Evolutionary conservation across 768 basidiomycete species (phyloP).

Genomic region (Mycena indigotica): DNA sequence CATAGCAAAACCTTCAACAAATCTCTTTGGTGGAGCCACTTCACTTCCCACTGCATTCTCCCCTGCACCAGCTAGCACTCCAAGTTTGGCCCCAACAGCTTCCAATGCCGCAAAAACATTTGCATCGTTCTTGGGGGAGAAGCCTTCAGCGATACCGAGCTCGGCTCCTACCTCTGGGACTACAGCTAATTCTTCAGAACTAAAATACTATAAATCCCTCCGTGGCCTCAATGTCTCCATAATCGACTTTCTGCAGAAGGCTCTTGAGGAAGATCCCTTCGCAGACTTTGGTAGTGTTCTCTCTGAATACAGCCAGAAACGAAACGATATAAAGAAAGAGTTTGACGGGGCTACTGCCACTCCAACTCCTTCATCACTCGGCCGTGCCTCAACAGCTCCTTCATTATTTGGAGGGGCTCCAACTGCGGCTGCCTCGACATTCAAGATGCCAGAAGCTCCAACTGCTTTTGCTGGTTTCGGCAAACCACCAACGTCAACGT

Average conservation of each 20-base stretch:
- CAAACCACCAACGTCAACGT: constrained; percentile 2
- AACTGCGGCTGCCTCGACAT: constrained; percentile 1
- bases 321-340: constrained; percentile 57
- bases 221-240: constrained; percentile 75
- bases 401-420: constrained; percentile 17
- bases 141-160: not conserved
- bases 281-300: constrained; percentile 58
- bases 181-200: constrained; percentile 26
- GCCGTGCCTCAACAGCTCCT: constrained; percentile 13
- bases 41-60: constrained; percentile 20
- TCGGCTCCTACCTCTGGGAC: constrained; percentile 6
- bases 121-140: constrained; percentile 43
- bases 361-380: constrained; percentile 6
- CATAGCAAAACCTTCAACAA: constrained; percentile 15
- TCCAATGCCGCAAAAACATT: constrained; percentile 56
- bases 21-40: constrained; percentile 10
- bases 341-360: constrained; percentile 42
- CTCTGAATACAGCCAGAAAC: constrained; percentile 60
- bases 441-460: constrained; percentile 18
- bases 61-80: constrained; percentile 28
- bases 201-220: constrained; percentile 68
- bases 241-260: constrained; percentile 56
- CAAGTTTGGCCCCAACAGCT: constrained; percentile 38
- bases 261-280: constrained; percentile 71
- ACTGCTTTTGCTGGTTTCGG: constrained; percentile 11